Base-by-base conservation (phyloP, 202 grass and related monocot genomes). In the Hordeum pubiflorum region DNA sequence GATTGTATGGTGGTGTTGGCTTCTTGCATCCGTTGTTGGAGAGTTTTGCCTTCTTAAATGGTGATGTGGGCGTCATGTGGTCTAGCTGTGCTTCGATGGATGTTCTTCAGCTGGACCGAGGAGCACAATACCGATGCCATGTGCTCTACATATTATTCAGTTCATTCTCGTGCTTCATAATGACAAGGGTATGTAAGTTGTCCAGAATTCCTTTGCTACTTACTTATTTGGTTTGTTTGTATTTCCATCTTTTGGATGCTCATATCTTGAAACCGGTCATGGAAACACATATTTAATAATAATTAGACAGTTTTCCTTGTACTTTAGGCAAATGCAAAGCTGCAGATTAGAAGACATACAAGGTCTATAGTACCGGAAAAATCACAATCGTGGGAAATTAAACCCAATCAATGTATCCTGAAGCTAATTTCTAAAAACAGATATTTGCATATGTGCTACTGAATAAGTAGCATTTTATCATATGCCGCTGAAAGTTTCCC, bases 161-260 rank as follows among this genome's bases (percentile, higher is more conserved):
- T 97, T 97, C 67, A 81, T 97, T 63, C 90, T 93, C 14, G 83
- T 86, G 76, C 84, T 97, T 71, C 87, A 97, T 69, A 86, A 85
- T 58, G 88, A 87, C 44, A 92, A 90, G 83, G 90, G 93, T 67
- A 97, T 97, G 93, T 97, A 89, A 81, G 90, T 87, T 17, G 7
- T 63, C 26, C 50, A 32, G 74, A 31, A 17, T 36, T 40, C 5
- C 13, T 82, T 56, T 6, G 39, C n/a, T n/a, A n/a, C n/a, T 23
- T 60, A 17, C 44, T 62, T 10, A 18, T 18, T 76, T 69, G 55
- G 33, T 56, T 82, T 57, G 9, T n/a, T 24, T 57, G 41, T 2
- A 20, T 66, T 66, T 66, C 32, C 33, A 37, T 32, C 63, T 66
- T 66, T 66, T 37, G 63, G 63, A 20, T 66, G 32, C 8, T 66